phyloP scores from a whole-genome alignment of 106 monocot species.

The Cymbidium sinense region DNA sequence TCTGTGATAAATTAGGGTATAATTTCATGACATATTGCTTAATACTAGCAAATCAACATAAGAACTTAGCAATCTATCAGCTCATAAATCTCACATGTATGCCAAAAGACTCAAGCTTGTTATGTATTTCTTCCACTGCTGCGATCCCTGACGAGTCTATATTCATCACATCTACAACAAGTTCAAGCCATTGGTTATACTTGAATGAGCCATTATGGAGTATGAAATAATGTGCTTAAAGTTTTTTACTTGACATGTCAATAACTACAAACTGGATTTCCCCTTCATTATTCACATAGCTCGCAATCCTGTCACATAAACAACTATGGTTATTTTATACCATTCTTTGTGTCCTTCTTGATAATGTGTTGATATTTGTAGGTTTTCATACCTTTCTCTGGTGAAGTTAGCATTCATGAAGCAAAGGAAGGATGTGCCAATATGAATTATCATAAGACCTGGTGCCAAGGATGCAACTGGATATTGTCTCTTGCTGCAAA shows the following conservation, averaged over 20 bases:
- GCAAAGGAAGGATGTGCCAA: slow-evolving; percentile 59
- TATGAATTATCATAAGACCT: slow-evolving; percentile 32
- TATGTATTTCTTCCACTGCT: slow-evolving; percentile 56
- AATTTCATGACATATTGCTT: too few relatives aligned
- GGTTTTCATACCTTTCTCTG: slow-evolving; percentile 49
- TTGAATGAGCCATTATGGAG: not conserved
- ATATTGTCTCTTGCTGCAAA: slow-evolving; percentile 63
- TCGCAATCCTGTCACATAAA: slow-evolving; percentile 35
- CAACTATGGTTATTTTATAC: not conserved
- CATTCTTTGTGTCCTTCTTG: not conserved
- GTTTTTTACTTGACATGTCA: slow-evolving; percentile 77
- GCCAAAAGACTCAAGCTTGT: slow-evolving; percentile 34
- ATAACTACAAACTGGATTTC: slow-evolving; percentile 44
- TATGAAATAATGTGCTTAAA: not conserved
- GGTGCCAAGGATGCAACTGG: slow-evolving; percentile 22
- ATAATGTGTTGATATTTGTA: not conserved
- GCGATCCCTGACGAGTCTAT: slow-evolving; percentile 70
- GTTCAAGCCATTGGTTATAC: not conserved
- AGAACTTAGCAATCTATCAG: not conserved
- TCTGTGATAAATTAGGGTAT: slow-evolving; percentile 22
- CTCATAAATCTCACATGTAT: slow-evolving; percentile 44
- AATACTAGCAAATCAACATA: too few relatives aligned
- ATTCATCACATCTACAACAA: slow-evolving; percentile 68
- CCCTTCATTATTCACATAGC: slow-evolving; percentile 28
- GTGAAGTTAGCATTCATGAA: slow-evolving; percentile 79